Evolutionary conservation across 176 grass and related monocot genomes (phyloP).

Genomic region (Cenchrus fungigraminus): DNA sequence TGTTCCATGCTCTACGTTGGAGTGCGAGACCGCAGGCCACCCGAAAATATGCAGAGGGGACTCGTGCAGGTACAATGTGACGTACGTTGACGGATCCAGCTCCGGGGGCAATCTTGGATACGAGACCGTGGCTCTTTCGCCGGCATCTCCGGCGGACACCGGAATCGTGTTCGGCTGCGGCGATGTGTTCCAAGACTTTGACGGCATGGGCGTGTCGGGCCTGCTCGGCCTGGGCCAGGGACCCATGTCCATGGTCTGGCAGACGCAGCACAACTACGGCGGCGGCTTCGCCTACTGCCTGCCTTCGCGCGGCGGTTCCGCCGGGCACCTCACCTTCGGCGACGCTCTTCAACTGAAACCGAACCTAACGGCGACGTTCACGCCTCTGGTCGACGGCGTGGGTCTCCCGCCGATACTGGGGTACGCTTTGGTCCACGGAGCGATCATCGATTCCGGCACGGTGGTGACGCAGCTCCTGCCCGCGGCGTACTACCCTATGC

Average conservation of each 20-base stretch:
- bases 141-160: not conserved
- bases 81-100: slow-evolving; percentile 35
- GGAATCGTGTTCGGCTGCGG: slow-evolving; percentile 54
- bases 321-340: slow-evolving; percentile 47
- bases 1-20: slow-evolving; percentile 31
- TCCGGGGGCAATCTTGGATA: slow-evolving; percentile 2
- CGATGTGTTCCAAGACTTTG: not conserved
- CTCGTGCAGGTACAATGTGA: slow-evolving; percentile 26
- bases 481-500: slow-evolving; percentile 39
- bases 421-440: not conserved
- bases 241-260: slow-evolving; percentile 41
- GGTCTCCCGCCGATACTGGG: not conserved
- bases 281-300: slow-evolving; percentile 56
- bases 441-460: not conserved
- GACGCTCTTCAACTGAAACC: not conserved
- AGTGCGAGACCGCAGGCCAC: not conserved
- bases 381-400: slow-evolving; percentile 38
- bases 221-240: slow-evolving; percentile 49
- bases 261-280: slow-evolving; percentile 8
- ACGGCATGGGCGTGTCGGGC: slow-evolving; percentile 4
- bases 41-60: not conserved
- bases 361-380: slow-evolving; percentile 9
- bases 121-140: slow-evolving; percentile 38
- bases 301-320: slow-evolving; percentile 27
- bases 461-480: slow-evolving; percentile 42